Conservation (phyloP, 2,329 filamentous ascomycete species). For the Fusarium sp. region DNA sequence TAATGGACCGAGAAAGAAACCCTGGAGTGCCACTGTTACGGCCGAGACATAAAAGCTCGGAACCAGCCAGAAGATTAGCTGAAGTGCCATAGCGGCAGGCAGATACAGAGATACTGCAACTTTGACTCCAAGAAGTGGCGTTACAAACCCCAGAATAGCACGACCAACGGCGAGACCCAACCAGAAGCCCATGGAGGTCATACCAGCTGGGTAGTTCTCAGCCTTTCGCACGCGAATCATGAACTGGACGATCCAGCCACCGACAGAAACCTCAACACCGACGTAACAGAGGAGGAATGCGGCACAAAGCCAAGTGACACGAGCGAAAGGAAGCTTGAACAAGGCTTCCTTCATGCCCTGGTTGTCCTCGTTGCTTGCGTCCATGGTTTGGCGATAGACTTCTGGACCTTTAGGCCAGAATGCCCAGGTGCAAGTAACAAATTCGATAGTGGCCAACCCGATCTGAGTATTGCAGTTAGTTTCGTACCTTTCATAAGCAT, state of each 20-base stretch:
- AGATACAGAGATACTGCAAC: constrained; percentile 71
- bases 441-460: constrained; percentile 16
- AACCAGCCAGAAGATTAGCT: constrained; percentile 84
- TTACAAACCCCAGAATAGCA: constrained; percentile 77
- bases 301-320: constrained; percentile 75
- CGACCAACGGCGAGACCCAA: constrained; percentile 79
- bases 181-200: constrained; percentile 85
- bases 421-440: constrained; percentile 55
- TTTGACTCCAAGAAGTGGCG: constrained; percentile 76
- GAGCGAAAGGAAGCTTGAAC: constrained; percentile 54
- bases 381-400: constrained; percentile 58
- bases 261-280: constrained; percentile 78
- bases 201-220: constrained; percentile 73
- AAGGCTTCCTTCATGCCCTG: constrained; percentile 48
- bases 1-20: constrained; percentile 82
- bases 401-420: constrained; percentile 71
- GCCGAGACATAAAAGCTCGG: constrained; percentile 81
- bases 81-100: constrained; percentile 68
- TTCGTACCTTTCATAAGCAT: constrained; percentile 54
- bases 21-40: constrained; percentile 75
- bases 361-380: constrained; percentile 44
- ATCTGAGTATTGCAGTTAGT: constrained; percentile 44
- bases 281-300: constrained; percentile 81
- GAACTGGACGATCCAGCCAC: constrained; percentile 86
- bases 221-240: constrained; percentile 81